These are phyloP conservation scores for Rhizopogon vesiculosus DNA, from an alignment of 768 basidiomycete species.

Conservation along the genomic window DNA sequence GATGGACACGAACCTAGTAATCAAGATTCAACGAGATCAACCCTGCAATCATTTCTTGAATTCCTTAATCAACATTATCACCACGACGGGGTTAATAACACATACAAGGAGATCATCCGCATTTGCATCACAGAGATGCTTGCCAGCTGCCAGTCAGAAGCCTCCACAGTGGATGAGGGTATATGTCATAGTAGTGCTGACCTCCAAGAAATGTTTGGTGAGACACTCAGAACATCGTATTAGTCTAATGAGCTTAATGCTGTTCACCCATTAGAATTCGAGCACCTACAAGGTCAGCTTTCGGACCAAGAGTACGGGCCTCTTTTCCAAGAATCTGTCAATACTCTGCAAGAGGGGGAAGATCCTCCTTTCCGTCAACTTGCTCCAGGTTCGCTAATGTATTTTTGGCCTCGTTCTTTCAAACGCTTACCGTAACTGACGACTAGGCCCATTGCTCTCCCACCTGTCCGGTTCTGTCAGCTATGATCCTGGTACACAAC, in stretches of 20 bases:
- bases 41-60: no score
- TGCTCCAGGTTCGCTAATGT: neutral
- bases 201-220: neutral
- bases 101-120: no score
- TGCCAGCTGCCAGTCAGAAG: constrained; percentile 12
- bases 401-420: neutral
- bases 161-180: constrained; percentile 2
- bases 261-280: neutral
- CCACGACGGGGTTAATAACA: no score
- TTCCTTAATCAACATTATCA: no score
- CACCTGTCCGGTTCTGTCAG: neutral
- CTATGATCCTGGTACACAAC: neutral
- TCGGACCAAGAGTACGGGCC: neutral
- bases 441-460: neutral
- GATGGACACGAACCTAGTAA: no score
- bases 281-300: no score
- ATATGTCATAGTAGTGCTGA: neutral
- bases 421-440: neutral
- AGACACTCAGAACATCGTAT: neutral
- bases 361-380: neutral
- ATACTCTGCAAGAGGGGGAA: neutral
- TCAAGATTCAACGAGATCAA: no score
- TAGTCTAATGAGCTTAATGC: no score
- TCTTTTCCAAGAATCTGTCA: neutral
- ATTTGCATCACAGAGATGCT: constrained; percentile 12